Evolutionary conservation across 352 stramenopile species (phyloP).

Genomic region (Achlya hypogyna): DNA sequence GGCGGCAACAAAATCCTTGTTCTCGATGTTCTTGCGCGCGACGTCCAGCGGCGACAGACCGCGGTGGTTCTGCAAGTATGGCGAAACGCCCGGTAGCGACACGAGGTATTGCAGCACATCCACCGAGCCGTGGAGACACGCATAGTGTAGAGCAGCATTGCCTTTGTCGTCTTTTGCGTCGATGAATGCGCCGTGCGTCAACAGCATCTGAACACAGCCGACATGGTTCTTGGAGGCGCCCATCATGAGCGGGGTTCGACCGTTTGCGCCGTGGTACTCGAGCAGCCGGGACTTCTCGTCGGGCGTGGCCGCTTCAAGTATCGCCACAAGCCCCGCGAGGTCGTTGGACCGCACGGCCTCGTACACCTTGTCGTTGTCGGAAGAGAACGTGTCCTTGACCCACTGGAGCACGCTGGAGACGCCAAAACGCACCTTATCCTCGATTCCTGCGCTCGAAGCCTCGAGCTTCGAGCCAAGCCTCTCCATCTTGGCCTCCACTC

Average conservation of each 20-base stretch:
- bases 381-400: background rate
- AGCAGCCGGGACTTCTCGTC: background rate
- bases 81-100: background rate
- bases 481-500: background rate
- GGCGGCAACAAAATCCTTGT: slow-evolving; percentile 36
- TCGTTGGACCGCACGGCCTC: slow-evolving; percentile 34
- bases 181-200: slow-evolving; percentile 43
- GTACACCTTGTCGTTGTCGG: background rate
- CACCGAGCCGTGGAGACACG: background rate
- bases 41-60: slow-evolving; percentile 9
- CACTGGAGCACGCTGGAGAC: slow-evolving; percentile 54
- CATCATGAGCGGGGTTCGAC: slow-evolving; percentile 56
- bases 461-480: background rate
- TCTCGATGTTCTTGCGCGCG: slow-evolving; percentile 28
- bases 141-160: slow-evolving; percentile 9
- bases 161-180: slow-evolving; percentile 36
- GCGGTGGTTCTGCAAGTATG: background rate
- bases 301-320: slow-evolving; percentile 43
- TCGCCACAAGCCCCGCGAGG: slow-evolving; percentile 38
- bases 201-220: slow-evolving; percentile 44
- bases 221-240: slow-evolving; percentile 50
- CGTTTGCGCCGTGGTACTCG: slow-evolving; percentile 58
- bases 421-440: slow-evolving; percentile 44
- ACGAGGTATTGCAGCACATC: slow-evolving; percentile 8
- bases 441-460: slow-evolving; percentile 19